These are phyloP conservation scores for Oryza punctata DNA, from an alignment of 176 grass and related monocot species.

Conservation along the genomic window DNA sequence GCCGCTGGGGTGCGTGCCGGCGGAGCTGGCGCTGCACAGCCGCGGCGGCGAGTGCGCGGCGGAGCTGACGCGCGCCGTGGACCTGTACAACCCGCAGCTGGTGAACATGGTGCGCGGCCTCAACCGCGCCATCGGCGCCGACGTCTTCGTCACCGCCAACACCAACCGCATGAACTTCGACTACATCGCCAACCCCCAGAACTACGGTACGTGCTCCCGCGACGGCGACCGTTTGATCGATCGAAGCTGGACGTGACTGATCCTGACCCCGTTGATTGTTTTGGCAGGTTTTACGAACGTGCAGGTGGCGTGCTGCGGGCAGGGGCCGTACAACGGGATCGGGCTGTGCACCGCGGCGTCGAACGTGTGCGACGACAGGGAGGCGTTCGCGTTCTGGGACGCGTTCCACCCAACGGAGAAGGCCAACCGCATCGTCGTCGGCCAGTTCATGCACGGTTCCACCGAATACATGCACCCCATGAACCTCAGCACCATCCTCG, in stretches of 20 bases:
- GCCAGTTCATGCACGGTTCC: conserved; percentile 67
- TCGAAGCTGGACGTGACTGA: background rate
- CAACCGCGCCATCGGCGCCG: conserved; percentile 58
- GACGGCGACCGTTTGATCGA: background rate
- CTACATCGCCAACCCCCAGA: conserved; percentile 67
- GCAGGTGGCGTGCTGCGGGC: conserved; percentile 85
- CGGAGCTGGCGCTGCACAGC: conserved; percentile 77
- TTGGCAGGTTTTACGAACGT: conserved; percentile 66
- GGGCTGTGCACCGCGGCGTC: conserved; percentile 78
- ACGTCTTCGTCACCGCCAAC: conserved; percentile 78
- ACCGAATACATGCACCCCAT: conserved; percentile 81
- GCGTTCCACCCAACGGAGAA: conserved; percentile 82
- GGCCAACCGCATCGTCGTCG: conserved; percentile 79
- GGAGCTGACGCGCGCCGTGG: conserved; percentile 73
- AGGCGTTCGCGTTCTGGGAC: conserved; percentile 80
- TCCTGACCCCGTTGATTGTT: background rate
- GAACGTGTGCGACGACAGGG: conserved; percentile 64
- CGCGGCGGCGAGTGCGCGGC: conserved; percentile 57
- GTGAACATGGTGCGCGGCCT: conserved; percentile 55
- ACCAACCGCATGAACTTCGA: conserved; percentile 77
- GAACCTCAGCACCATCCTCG: conserved; percentile 91
- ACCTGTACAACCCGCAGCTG: conserved; percentile 88
- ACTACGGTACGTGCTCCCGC: conserved; percentile 47
- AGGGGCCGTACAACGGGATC: conserved; percentile 89
- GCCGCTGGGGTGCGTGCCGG: conserved; percentile 84